Evolutionary conservation across 345 rosid genomes (phyloP).

Genomic region (Lepidium sativum): DNA sequence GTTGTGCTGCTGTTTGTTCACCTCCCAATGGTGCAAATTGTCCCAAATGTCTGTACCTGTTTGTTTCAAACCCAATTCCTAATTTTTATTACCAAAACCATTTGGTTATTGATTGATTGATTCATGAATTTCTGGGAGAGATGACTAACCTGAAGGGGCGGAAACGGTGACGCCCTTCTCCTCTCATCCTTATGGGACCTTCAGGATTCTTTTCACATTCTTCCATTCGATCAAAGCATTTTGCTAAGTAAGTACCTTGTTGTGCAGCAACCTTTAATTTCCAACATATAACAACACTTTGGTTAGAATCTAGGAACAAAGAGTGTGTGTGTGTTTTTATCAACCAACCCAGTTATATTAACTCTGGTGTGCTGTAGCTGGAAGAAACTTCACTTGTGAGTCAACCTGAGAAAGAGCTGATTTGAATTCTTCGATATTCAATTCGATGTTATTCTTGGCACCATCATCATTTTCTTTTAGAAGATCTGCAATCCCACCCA

Average conservation of each 20-base stretch:
- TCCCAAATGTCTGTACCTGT: constrained; percentile 88
- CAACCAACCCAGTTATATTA: not conserved
- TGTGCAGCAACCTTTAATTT: constrained; percentile 75
- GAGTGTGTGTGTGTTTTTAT: not conserved
- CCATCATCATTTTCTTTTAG: constrained; percentile 57
- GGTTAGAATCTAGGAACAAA: not conserved
- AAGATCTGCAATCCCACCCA: constrained; percentile 57
- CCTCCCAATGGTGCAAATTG: constrained; percentile 98
- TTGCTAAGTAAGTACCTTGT: constrained; percentile 86
- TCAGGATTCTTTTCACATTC: constrained; percentile 75
- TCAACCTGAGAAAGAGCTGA: constrained; percentile 78
- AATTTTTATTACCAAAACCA: too few species aligned
- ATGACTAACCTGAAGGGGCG: constrained; percentile 72
- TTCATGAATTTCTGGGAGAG: not conserved
- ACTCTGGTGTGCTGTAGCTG: constrained; percentile 99
- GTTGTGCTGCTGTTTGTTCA: constrained; percentile 95
- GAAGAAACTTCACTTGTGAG: constrained; percentile 81
- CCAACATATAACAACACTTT: not conserved
- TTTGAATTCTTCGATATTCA: constrained; percentile 78
- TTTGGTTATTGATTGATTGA: not conserved
- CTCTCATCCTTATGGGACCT: constrained; percentile 93
- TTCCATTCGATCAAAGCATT: constrained; percentile 93
- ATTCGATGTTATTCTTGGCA: constrained; percentile 51
- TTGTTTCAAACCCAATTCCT: too few species aligned
- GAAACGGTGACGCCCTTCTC: constrained; percentile 91